Conservation (phyloP, 1,284 basidiomycete genomes). For the Cryptococcus sp. region DNA sequence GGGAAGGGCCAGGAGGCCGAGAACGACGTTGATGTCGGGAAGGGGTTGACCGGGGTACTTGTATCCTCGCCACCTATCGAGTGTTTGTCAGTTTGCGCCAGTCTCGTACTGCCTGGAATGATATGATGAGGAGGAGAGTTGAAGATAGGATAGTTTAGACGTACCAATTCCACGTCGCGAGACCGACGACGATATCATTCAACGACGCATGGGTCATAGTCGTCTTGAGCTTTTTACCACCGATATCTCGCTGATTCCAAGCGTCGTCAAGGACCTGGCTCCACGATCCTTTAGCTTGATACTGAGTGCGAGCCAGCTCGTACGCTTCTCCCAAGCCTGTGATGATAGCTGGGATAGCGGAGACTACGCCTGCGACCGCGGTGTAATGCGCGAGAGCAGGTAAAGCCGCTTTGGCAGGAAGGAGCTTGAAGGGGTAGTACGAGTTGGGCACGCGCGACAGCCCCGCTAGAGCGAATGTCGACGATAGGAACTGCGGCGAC, state of each 20-base stretch:
- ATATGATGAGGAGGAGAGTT: no score
- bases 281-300: constrained; percentile 29
- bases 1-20: constrained; percentile 32
- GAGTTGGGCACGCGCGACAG: constrained; percentile 28
- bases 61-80: constrained; percentile 31
- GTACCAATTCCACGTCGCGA: constrained; percentile 40
- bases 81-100: background rate
- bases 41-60: constrained; percentile 27
- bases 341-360: constrained; percentile 36
- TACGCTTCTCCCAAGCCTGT: constrained; percentile 42
- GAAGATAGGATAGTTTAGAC: no score
- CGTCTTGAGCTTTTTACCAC: constrained; percentile 39
- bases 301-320: constrained; percentile 35
- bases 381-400: constrained; percentile 36
- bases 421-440: constrained; percentile 21
- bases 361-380: constrained; percentile 34
- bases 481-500: constrained; percentile 27
- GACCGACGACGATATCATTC: constrained; percentile 41
- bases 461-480: constrained; percentile 29
- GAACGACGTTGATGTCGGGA: constrained; percentile 23
- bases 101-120: no score
- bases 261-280: constrained; percentile 24
- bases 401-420: constrained; percentile 26
- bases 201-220: constrained; percentile 43
- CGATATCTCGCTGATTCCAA: constrained; percentile 31